Base-by-base conservation (phyloP, 208 protist species). In the Wallacemonas collosoma region DNA sequence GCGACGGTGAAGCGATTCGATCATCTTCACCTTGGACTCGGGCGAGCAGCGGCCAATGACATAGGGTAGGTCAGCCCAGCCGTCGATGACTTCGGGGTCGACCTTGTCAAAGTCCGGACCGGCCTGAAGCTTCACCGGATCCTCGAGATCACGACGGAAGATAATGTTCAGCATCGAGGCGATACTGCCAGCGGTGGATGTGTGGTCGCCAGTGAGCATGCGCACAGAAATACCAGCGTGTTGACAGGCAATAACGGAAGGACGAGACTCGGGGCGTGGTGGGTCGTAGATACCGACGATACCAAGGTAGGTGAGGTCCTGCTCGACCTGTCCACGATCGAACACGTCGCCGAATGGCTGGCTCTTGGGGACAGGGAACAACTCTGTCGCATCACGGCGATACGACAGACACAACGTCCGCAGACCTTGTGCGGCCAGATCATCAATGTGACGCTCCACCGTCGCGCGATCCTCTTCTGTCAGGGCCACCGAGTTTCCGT, bases 201-300 rank as follows among this genome's bases (percentile, higher is more conserved):
- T 73, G 82, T 98, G 95, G 71, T 98, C 96, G 53, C 98, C 98
- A 0, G 98, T 99, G 56, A 98, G 90, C 98, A 99, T 99, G 71
- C 96, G 83, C 64, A 99, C 97, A 4, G 77, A 93, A 64, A 99
- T 93, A 9, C 98, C 98, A 3, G 97, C 97, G 53, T 84, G 51
- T 75, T 98, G 90, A 85, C 98, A 99, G 73, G 86, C 82, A 43
- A 54, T 61, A 15, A 99, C 95, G 14, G 97, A 93, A 17, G 90
- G 80, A 26, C 87, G 83, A 15, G 98, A 97, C 72, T 99, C 98
- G 8, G 93, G 88, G 9, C 98, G 87, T 11, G 98, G 81, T 36
- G 98, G 97, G 73, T 99, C 97, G 73, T 98, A 84, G 67, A 99
- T 99, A 55, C 86, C 88, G 45, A 99, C 73, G 84, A 99, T 96